Percentiles rank a stretch among this genome's conserved stretches.
phyloP scores from a whole-genome alignment of 2,329 filamentous ascomycete species.

The Microascus cirrosus region DNA sequence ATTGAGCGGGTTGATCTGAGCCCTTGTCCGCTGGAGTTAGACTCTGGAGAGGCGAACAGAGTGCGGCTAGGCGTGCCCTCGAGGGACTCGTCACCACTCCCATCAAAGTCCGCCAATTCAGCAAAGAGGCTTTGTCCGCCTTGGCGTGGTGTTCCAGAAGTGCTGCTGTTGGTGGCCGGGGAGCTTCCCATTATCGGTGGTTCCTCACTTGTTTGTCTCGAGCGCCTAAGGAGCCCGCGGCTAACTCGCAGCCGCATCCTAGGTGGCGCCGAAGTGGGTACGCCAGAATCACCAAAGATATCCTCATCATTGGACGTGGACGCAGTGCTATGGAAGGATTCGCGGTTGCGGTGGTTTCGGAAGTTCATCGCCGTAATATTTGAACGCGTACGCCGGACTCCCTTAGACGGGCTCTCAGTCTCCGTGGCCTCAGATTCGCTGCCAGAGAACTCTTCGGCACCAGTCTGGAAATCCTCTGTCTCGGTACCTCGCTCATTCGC shows the following conservation, averaged over 20 bases:
- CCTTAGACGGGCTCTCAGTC: constrained; percentile 54
- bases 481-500: constrained; percentile 75
- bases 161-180: constrained; percentile 41
- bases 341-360: constrained; percentile 35
- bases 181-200: constrained; percentile 28
- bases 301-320: constrained; percentile 77
- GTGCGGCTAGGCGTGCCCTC: constrained; percentile 44
- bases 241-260: constrained; percentile 63
- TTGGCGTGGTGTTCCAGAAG: constrained; percentile 34
- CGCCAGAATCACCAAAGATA: constrained; percentile 36
- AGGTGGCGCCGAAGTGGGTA: constrained; percentile 39
- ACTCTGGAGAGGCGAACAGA: constrained; percentile 35
- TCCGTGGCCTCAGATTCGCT: constrained; percentile 70
- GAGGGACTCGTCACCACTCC: constrained; percentile 61
- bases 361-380: constrained; percentile 24
- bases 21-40: constrained; percentile 29
- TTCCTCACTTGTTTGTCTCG: constrained; percentile 51
- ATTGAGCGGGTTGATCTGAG: constrained; percentile 36
- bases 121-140: constrained; percentile 74
- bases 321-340: constrained; percentile 75
- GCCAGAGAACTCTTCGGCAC: constrained; percentile 66
- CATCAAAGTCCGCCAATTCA: constrained; percentile 72
- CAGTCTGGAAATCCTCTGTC: constrained; percentile 91
- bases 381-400: constrained; percentile 26
- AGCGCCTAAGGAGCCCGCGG: constrained; percentile 50